Evolutionary conservation across 1,284 basidiomycete genomes (phyloP).

Genomic region (Marasmius oreades): DNA sequence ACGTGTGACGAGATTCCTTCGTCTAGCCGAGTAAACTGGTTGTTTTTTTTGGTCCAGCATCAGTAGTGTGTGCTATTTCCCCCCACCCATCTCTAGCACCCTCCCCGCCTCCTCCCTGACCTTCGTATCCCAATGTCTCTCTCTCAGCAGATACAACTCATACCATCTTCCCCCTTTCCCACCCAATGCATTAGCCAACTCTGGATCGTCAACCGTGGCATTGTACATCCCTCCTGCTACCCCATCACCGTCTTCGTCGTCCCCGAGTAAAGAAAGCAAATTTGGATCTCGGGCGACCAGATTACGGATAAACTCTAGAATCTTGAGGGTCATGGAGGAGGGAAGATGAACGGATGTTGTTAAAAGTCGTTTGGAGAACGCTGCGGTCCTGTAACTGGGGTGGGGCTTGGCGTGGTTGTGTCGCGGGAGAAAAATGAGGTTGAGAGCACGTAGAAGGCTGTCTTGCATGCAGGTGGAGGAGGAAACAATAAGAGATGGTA

Average conservation of each 20-base stretch:
- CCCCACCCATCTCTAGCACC: constrained; percentile 38
- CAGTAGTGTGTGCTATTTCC: too few species aligned
- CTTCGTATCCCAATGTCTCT: constrained; percentile 56
- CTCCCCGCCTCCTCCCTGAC: constrained; percentile 56
- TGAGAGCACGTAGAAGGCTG: constrained; percentile 84
- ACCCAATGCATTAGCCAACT: constrained; percentile 72
- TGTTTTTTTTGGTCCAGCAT: too few species aligned
- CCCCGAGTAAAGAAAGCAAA: constrained; percentile 81
- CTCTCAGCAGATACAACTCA: constrained; percentile 59
- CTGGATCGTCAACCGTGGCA: constrained; percentile 82
- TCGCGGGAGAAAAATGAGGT: constrained; percentile 73
- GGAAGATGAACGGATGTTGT: constrained; percentile 81
- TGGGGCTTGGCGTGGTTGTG: constrained; percentile 33
- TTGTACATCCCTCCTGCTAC: constrained; percentile 53
- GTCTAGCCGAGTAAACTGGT: too few species aligned
- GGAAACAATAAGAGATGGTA: constrained; percentile 51
- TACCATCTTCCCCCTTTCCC: constrained; percentile 66
- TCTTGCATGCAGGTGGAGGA: constrained; percentile 33
- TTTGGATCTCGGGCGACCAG: constrained; percentile 77
- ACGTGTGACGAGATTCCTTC: too few species aligned
- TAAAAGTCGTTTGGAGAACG: constrained; percentile 90
- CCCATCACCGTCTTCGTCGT: constrained; percentile 75
- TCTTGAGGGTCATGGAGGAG: constrained; percentile 56
- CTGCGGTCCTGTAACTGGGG: constrained; percentile 79
- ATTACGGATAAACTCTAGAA: constrained; percentile 69